Conservation (phyloP, 495 filamentous ascomycete genomes). For the Cairneyella variabilis region DNA sequence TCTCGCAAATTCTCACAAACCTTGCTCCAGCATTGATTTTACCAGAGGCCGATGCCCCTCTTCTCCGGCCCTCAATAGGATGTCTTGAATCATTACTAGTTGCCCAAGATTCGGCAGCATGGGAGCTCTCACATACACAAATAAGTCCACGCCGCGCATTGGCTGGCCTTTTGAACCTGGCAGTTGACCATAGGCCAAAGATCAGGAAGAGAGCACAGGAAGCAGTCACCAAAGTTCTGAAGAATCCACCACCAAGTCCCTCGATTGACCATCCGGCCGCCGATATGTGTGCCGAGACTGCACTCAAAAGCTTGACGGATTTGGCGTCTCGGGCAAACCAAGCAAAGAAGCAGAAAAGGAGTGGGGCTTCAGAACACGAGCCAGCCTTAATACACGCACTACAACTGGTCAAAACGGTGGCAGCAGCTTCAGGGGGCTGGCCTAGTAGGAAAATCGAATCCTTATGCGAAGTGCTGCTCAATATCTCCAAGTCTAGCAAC, state of each 20-base stretch:
- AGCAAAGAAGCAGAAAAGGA: conserved; percentile 65
- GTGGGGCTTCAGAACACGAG: conserved; percentile 56
- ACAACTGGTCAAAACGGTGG: conserved; percentile 85
- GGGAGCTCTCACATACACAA: conserved; percentile 78
- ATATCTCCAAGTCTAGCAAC: conserved; percentile 81
- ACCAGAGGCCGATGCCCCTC: conserved; percentile 79
- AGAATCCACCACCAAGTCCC: conserved; percentile 80
- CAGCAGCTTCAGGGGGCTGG: conserved; percentile 85
- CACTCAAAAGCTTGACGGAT: conserved; percentile 69
- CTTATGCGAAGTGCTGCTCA: conserved; percentile 82
- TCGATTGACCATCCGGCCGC: conserved; percentile 88
- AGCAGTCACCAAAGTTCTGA: conserved; percentile 76
- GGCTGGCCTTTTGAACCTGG: conserved; percentile 77
- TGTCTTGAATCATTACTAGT: conserved; percentile 83
- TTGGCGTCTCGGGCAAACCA: conserved; percentile 56
- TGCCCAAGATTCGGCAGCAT: conserved; percentile 81
- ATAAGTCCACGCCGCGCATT: conserved; percentile 86
- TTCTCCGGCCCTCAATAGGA: conserved; percentile 85
- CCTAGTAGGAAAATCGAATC: conserved; percentile 93
- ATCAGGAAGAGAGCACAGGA: conserved; percentile 94
- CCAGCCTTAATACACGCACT: conserved; percentile 85
- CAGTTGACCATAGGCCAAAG: conserved; percentile 87
- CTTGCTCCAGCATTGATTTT: conserved; percentile 79
- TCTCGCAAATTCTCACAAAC: conserved; percentile 83
- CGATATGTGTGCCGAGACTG: conserved; percentile 91